phyloP scores from a whole-genome alignment of 768 basidiomycete genomes.

The Russula emetica region DNA sequence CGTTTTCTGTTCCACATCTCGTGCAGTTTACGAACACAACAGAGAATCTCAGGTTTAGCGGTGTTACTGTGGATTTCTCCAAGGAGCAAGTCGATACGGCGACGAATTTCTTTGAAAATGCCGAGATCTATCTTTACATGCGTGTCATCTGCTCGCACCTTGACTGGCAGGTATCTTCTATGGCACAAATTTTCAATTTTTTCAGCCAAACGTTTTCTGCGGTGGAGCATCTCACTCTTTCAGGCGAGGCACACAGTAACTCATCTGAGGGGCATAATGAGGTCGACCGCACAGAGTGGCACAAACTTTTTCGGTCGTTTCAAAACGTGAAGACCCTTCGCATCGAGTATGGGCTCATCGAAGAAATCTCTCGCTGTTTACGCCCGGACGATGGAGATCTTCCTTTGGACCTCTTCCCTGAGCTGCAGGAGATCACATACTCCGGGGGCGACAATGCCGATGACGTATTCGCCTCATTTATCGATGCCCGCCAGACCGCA shows the following conservation, averaged over 20 bases:
- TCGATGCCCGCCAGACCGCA: not conserved
- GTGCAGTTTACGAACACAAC: not conserved
- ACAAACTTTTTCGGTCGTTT: not conserved
- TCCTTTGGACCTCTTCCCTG: not conserved
- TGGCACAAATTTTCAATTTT: not conserved
- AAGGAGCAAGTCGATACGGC: not conserved
- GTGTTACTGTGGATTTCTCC: not conserved
- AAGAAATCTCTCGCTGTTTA: not conserved
- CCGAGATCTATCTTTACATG: not conserved
- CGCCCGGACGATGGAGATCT: not conserved
- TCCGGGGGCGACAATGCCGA: not conserved
- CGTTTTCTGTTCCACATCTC: not conserved
- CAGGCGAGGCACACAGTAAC: fast-evolving
- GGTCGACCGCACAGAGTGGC: not conserved
- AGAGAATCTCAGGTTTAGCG: not conserved
- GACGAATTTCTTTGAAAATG: too few species aligned
- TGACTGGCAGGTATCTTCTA: not conserved
- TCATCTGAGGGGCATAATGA: not conserved
- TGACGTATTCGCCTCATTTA: not conserved
- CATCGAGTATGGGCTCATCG: not conserved
- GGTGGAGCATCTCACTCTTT: not conserved
- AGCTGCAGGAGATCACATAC: not conserved
- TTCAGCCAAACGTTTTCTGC: not conserved
- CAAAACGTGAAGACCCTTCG: not conserved
- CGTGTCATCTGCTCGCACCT: not conserved